Evolutionary conservation across 2,329 filamentous ascomycete genomes (phyloP).

Genomic region (Ilyonectria destructans): DNA sequence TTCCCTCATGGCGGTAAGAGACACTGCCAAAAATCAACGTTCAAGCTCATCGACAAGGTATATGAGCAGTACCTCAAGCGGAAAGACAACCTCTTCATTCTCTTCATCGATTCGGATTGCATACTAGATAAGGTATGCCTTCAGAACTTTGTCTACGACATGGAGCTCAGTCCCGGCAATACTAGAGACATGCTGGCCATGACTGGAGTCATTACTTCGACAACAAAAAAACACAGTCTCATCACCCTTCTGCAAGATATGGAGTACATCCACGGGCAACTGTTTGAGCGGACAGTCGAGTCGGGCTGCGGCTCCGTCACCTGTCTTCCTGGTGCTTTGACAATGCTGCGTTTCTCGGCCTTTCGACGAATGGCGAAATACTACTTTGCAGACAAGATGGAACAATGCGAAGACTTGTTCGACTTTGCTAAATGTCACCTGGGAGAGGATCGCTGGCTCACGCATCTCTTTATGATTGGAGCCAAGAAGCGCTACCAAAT

Average conservation of each 20-base stretch:
- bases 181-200: conserved; percentile 95
- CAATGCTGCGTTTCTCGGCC: conserved; percentile 95
- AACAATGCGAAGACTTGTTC: conserved; percentile 95
- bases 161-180: conserved; percentile 96
- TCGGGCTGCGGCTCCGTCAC: conserved; percentile 95
- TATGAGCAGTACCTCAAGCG: conserved; percentile 89
- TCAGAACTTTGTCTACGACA: conserved; percentile 98
- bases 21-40: conserved; percentile 93
- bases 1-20: conserved; percentile 96
- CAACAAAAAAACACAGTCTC: conserved; percentile 88
- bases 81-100: conserved; percentile 93
- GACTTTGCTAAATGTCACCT: conserved; percentile 97
- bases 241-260: conserved; percentile 97
- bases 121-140: conserved; percentile 92
- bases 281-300: conserved; percentile 96
- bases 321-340: conserved; percentile 94
- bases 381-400: conserved; percentile 97
- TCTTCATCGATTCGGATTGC: conserved; percentile 98
- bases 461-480: conserved; percentile 98
- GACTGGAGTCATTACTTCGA: conserved; percentile 97
- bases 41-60: conserved; percentile 92
- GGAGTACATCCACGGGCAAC: conserved; percentile 97
- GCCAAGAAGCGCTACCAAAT: conserved; percentile 95
- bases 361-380: conserved; percentile 98
- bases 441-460: conserved; percentile 96